A percentile compares a stretch with the other conserved stretches of the same genome.
Conservation (phyloP, 1,284 basidiomycete genomes). For the Fistulina hepatica region DNA sequence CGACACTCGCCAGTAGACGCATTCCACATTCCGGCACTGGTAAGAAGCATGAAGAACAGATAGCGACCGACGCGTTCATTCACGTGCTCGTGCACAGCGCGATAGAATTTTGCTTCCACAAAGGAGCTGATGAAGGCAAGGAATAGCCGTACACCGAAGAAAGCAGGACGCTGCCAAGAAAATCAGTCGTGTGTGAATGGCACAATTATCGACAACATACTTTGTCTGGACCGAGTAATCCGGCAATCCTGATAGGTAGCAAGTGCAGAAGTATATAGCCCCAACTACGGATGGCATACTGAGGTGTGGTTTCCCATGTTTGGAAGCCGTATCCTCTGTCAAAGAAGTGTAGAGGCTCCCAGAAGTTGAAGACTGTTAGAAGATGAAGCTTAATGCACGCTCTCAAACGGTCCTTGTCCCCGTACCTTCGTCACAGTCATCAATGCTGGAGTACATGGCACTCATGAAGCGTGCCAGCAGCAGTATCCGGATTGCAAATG, state of each 20-base stretch:
- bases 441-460: conserved; percentile 93
- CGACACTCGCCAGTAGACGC: conserved; percentile 60
- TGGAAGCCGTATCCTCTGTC: conserved; percentile 82
- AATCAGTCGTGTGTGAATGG: conserved; percentile 5
- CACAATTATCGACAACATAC: conserved; percentile 23
- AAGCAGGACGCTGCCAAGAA: conserved; percentile 55
- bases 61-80: conserved; percentile 89
- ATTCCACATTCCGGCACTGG: conserved; percentile 91
- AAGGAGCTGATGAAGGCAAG: conserved; percentile 68
- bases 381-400: conserved; percentile 4
- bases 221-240: conserved; percentile 38
- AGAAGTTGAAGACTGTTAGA: conserved; percentile 87
- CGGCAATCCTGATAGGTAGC: conserved; percentile 38
- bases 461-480: conserved; percentile 74
- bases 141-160: conserved; percentile 81
- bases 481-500: conserved; percentile 73
- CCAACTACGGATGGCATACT: conserved; percentile 89
- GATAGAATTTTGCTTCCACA: conserved; percentile 81
- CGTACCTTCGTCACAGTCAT: conserved; percentile 95
- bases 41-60: conserved; percentile 74
- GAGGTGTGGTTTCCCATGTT: conserved; percentile 94
- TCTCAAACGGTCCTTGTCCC: conserved; percentile 1
- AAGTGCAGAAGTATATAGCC: conserved; percentile 79
- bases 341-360: conserved; percentile 93
- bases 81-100: conserved; percentile 70